Base-by-base conservation (phyloP, 1,284 basidiomycete species). In the Paramarasmius palmivorus region DNA sequence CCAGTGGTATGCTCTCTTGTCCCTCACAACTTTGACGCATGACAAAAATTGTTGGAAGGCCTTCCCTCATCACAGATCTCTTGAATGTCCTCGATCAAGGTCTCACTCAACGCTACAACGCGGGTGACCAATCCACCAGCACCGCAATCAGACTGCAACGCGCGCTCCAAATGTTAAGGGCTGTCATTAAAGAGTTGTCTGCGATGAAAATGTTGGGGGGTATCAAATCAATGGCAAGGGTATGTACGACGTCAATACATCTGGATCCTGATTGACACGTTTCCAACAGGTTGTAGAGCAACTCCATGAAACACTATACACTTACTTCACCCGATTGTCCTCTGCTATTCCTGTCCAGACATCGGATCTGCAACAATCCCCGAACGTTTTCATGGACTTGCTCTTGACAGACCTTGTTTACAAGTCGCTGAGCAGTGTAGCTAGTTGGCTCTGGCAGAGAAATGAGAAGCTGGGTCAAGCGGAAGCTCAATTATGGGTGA, bases 401-500 rank as follows among this genome's bases (percentile, higher is more conserved):
- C 63, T 79, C 4, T 68, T 89, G 15, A 79, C 81, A 3, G 89
- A 92, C 63, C 67, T 90, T 9, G 68, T 83, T 4, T 90, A 84
- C 70, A 92, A 92, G 65, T 84, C 79, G 59, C 68, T 92, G 39
- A 70, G 75, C 12, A 90, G 84, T 61, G 76, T 88, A 64, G 79
- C 81, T 14, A 62, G 77, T 38, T 92, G 88, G 88, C 65, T 84
- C 7, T 92, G 88, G 84, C 78, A 83, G 45, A 77, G 82, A 40
- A 66, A 79, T 19, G 76, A 73, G 38, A 79, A 68, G 60, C 63
- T 73, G 40, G 62, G 70, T 0, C 69, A 71, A 50, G 73, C 75
- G 47, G 79, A 80, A 54, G 63, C 70, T 38, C 64, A 68, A 7
- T 66, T 73, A 51, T 88, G 84, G 84, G 89, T 85, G 32, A 26